Evolutionary conservation across 176 grass and related monocot species (phyloP).

Genomic region (Stipa capillata): DNA sequence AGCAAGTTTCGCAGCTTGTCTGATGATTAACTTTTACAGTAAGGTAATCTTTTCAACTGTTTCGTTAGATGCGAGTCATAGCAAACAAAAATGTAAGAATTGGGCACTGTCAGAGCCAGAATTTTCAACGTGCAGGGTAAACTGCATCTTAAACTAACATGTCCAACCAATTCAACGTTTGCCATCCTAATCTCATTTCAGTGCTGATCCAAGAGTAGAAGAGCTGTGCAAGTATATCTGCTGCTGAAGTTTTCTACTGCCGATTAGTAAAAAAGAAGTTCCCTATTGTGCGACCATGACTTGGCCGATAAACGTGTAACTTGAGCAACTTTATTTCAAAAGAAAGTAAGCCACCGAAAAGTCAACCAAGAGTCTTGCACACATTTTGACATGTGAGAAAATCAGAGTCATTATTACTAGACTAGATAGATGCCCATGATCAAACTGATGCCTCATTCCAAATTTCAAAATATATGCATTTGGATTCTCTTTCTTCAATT

Average conservation of each 20-base stretch:
- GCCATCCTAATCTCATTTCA: neutral
- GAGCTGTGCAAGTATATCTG: conserved; percentile 19
- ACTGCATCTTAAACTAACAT: no score
- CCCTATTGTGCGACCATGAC: neutral
- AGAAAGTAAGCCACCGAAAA: neutral
- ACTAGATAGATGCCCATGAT: neutral
- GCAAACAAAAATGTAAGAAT: no score
- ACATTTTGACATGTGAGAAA: neutral
- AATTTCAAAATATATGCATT: neutral
- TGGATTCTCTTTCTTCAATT: neutral
- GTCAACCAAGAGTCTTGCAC: neutral
- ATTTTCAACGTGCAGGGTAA: no score
- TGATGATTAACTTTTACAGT: no score
- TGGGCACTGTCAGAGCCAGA: no score
- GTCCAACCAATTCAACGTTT: conserved; percentile 6
- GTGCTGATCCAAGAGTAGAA: neutral
- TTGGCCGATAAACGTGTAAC: neutral
- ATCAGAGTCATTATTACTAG: neutral
- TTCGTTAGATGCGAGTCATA: no score
- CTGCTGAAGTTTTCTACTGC: neutral
- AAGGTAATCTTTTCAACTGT: no score
- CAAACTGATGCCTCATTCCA: neutral
- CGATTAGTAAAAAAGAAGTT: no score
- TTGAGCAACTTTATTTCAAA: neutral
- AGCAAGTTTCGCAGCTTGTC: no score